Conservation (phyloP, 768 basidiomycete species). For the Rhodosporidiobolus odoratus region DNA sequence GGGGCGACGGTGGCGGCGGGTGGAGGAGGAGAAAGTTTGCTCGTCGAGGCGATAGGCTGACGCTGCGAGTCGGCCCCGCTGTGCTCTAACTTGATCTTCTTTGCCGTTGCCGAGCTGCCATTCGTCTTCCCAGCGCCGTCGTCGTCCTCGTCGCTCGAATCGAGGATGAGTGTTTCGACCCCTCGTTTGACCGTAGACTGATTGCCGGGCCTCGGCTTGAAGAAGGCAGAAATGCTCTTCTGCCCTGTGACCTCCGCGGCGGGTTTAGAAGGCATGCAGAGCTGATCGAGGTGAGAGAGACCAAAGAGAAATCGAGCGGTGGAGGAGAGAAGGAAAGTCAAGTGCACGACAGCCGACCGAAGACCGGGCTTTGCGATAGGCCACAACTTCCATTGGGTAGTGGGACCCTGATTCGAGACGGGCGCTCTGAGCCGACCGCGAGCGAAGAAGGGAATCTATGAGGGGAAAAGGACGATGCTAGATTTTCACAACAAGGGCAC, state of each 20-base stretch:
- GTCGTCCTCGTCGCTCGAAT: constrained; percentile 20
- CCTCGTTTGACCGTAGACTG: too few relatives aligned
- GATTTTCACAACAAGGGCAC: too few relatives aligned
- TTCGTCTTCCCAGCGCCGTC: background rate
- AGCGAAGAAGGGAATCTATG: too few relatives aligned
- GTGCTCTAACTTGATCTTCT: constrained; percentile 23
- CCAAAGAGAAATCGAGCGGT: background rate
- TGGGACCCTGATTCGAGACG: too few relatives aligned
- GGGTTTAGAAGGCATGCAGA: background rate
- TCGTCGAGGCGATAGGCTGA: constrained; percentile 6
- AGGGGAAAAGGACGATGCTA: too few relatives aligned
- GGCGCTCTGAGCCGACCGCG: too few relatives aligned
- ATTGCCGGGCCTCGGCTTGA: background rate
- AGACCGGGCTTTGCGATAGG: background rate
- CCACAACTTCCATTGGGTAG: too few relatives aligned
- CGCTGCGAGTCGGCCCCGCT: too few relatives aligned
- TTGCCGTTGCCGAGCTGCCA: background rate
- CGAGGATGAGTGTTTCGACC: constrained; percentile 16
- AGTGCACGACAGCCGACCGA: background rate
- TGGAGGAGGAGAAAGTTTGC: background rate
- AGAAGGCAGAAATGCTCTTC: constrained; percentile 24
- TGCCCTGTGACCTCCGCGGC: background rate
- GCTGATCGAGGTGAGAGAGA: background rate
- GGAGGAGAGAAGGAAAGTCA: background rate
- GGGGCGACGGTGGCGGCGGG: background rate